Evolutionary conservation across 2,329 filamentous ascomycete genomes (phyloP), one percentile per base, ranked within the genome.

Genomic region (Aspergillus persii): DNA sequence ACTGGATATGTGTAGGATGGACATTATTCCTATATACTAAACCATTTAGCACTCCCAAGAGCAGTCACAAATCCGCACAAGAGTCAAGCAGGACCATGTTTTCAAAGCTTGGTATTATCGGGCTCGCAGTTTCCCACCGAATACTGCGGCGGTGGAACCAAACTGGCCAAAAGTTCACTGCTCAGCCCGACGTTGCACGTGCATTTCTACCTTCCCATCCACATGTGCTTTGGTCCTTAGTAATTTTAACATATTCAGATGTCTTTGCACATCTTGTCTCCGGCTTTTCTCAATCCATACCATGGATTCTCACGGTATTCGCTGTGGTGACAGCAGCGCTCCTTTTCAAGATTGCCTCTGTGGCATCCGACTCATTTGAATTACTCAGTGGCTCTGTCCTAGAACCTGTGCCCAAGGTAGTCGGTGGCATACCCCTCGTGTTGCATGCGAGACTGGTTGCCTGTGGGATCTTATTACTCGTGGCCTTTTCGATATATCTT

Each of bases 91-190:
- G 44, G 8, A n/a, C 47, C 7, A 31, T 61, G n/a, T 36, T 61
- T 46, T 41, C 55, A 11, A 66, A 54, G 36, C 48, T 68, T 15
- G 64, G 62, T n/a, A 66, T 73, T 11, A 44, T 84, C 12, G 67
- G 82, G 33, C 79, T 90, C 0, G 79, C 94, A 7, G 68, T 82
- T 1, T 76, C 85, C 7, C 83, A 91, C 55, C 85, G 93, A 39
- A 68, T 96, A 2, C 79, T 87, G 41, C 81, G 91, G 48, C 84
- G 89, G 57, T 99, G 94, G 94, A 98, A 98, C 70, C 95, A 98
- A 74, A 98, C 95, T 0, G 95, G 95, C 4, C 94, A 98, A 71
- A 99, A 99, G 74, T 93, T 92, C 68, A 89, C 95, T 1, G 93
- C 93, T n/a, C 89, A 89, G 44, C 86, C 92, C 29, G 95, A 98